Evolutionary conservation across 176 grass and related monocot genomes (phyloP).

Genomic region (maize (Zea mays)): Zm-B73-REFERENCE-NAM-5.0 NC_050096.1:191864501-191865000

Average conservation of each 20-base stretch:
- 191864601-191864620: not conserved
- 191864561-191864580: constrained; percentile 18
- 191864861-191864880: not conserved
- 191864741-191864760: not conserved
- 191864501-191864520: not conserved
- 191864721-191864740: constrained; percentile 18
- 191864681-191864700: not conserved
- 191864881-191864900: not conserved
- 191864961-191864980: not conserved
- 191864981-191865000: not conserved
- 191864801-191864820: not conserved
- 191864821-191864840: not conserved
- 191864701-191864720: constrained; percentile 12
- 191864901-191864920: not conserved
- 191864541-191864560: not conserved
- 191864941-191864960: not conserved
- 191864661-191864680: not conserved
- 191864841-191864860: not conserved
- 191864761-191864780: not conserved
- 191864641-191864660: too few species aligned
- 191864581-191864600: constrained; percentile 5
- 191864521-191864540: not conserved
- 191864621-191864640: too few species aligned
- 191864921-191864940: constrained; percentile 1
- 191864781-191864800: not conserved